Evolutionary conservation across 148 eudicot species (phyloP).

Genomic region (Amaranthus palmeri): DNA sequence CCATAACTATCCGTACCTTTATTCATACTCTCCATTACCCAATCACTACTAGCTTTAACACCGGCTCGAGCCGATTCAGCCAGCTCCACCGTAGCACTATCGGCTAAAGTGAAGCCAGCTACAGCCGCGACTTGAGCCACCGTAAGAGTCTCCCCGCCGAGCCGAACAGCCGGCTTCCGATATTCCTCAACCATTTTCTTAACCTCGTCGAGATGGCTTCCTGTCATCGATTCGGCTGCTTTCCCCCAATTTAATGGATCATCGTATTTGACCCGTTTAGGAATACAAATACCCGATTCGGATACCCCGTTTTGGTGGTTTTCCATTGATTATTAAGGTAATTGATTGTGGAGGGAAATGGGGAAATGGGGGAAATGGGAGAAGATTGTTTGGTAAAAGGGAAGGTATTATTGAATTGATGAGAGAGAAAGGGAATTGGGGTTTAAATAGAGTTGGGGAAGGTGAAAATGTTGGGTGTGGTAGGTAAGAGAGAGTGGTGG

Average conservation of each 20-base stretch:
- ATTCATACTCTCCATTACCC: conserved; percentile 87
- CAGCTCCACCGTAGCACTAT: conserved; percentile 48
- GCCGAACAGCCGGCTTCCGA: conserved; percentile 42
- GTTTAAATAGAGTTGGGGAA: conserved; percentile 27
- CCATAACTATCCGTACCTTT: conserved; percentile 89
- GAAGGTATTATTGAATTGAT: background rate
- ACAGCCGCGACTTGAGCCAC: conserved; percentile 73
- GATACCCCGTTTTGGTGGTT: conserved; percentile 2
- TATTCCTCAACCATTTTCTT: conserved; percentile 75
- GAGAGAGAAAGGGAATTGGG: conserved; percentile 18
- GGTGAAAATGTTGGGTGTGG: conserved; percentile 35
- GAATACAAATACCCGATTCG: background rate
- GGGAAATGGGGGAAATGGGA: background rate
- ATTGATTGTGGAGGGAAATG: background rate
- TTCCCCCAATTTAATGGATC: conserved; percentile 80
- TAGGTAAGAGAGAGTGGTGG: conserved; percentile 44
- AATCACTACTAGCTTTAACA: conserved; percentile 81
- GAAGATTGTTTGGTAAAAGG: background rate
- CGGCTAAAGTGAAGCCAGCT: conserved; percentile 27
- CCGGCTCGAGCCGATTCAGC: conserved; percentile 51
- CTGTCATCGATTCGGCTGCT: conserved; percentile 52
- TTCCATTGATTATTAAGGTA: background rate
- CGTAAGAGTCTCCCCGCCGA: conserved; percentile 59
- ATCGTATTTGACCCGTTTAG: background rate
- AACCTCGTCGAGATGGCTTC: conserved; percentile 75